Evolutionary conservation across 2,329 filamentous ascomycete genomes (phyloP).

Genomic region (Elsinoe batatas): DNA sequence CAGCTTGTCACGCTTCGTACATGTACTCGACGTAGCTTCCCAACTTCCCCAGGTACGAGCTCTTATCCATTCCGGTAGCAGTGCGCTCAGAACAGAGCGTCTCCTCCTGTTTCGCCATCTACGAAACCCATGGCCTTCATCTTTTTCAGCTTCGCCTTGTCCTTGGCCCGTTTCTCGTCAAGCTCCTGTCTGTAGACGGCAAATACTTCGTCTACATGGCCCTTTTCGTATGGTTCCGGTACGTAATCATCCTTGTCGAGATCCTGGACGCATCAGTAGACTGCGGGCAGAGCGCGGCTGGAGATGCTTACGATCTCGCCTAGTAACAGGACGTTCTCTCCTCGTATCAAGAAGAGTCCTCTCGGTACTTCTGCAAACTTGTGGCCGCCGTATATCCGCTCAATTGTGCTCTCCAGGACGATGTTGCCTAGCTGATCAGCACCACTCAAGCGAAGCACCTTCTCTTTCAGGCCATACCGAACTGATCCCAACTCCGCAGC

Average conservation of each 20-base stretch:
- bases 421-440: conserved; percentile 60
- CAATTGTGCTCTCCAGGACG: conserved; percentile 83
- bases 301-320: conserved; percentile 64
- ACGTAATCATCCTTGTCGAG: conserved; percentile 90
- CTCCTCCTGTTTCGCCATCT: conserved; percentile 72
- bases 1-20: too few relatives aligned
- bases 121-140: conserved; percentile 66
- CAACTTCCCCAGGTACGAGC: too few relatives aligned
- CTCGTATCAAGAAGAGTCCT: conserved; percentile 83
- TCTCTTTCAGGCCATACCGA: conserved; percentile 54
- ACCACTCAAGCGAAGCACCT: not conserved
- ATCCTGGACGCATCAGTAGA: conserved; percentile 43
- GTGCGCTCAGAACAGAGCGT: conserved; percentile 53
- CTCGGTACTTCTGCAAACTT: conserved; percentile 77
- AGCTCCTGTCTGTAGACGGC: conserved; percentile 64
- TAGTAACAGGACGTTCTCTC: conserved; percentile 91
- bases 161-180: conserved; percentile 55
- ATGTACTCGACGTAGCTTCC: too few relatives aligned
- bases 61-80: too few relatives aligned
- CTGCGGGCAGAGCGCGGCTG: not conserved
- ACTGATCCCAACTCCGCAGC: conserved; percentile 93
- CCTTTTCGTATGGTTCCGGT: conserved; percentile 57
- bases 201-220: conserved; percentile 59
- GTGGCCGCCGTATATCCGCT: conserved; percentile 67
- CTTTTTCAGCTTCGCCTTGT: conserved; percentile 63